Conservation (phyloP, 176 grass and related monocot species). For the Metroxylon sagu region DNA sequence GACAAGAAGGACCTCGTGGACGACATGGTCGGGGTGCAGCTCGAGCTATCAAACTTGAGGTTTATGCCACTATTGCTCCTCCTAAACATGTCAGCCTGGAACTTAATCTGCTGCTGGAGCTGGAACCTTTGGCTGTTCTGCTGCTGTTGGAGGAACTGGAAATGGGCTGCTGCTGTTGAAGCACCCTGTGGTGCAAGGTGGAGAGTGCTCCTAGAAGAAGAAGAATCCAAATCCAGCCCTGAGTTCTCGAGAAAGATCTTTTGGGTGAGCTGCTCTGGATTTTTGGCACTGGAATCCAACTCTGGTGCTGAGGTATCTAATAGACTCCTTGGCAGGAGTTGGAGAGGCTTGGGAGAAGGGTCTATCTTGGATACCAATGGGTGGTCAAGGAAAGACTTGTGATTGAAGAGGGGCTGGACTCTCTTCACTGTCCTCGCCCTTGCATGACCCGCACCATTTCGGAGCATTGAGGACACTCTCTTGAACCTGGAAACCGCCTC, state of each 20-base stretch:
- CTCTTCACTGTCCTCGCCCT: conserved; percentile 38
- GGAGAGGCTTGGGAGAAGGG: conserved; percentile 10
- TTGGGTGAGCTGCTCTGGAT: conserved; percentile 14
- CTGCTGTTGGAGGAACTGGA: conserved; percentile 47
- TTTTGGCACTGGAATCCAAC: conserved; percentile 25
- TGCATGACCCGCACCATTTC: conserved; percentile 34
- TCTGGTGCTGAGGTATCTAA: conserved; percentile 8
- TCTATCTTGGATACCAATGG: conserved; percentile 7
- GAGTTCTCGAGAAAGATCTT: conserved; percentile 35
- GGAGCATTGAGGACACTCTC: conserved; percentile 56
- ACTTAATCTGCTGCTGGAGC: conserved; percentile 40
- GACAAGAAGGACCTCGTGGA: conserved; percentile 54
- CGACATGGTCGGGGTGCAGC: conserved; percentile 34
- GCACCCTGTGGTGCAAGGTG: conserved; percentile 19
- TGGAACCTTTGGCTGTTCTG: conserved; percentile 26
- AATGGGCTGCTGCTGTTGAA: conserved; percentile 35
- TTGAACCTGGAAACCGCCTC: conserved; percentile 71
- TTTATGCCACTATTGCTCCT: conserved; percentile 53
- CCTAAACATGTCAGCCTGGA: conserved; percentile 67
- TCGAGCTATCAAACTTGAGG: conserved; percentile 59
- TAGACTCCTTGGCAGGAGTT: conserved; percentile 20
- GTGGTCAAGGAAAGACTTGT: conserved; percentile 40
- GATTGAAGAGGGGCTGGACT: conserved; percentile 21
- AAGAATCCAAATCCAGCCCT: not conserved
- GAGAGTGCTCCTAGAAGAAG: not conserved